These are phyloP conservation scores for Saturnispora ahearnii DNA, from an alignment of 805 yeast genomes.

Conservation along the genomic window DNA sequence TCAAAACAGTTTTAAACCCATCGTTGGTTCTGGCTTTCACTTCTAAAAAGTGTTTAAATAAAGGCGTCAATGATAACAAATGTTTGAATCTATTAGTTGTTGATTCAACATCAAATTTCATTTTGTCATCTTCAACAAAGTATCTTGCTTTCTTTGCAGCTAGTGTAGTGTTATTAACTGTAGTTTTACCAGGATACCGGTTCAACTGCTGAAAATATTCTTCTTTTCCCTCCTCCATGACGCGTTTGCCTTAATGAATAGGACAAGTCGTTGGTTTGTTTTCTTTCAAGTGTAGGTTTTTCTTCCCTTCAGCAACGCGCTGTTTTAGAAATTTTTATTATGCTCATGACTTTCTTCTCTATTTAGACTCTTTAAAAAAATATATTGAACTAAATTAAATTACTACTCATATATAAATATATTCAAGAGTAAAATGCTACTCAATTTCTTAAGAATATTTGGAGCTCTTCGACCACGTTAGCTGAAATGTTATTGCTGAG, in stretches of 20 bases:
- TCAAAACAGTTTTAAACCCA: constrained; percentile 43
- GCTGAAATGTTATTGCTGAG: constrained; percentile 27
- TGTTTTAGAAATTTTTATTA: background rate
- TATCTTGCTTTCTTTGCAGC: constrained; percentile 9
- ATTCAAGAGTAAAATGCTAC: background rate
- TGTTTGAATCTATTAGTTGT: constrained; percentile 62
- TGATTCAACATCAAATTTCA: constrained; percentile 41
- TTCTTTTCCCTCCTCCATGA: background rate
- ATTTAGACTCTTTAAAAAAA: no score
- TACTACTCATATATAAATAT: background rate
- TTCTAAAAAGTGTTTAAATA: constrained; percentile 61
- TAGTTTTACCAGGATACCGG: background rate
- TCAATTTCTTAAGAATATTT: constrained; percentile 13
- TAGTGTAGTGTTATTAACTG: background rate
- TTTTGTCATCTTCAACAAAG: constrained; percentile 27
- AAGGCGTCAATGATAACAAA: constrained; percentile 52
- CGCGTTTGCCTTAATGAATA: background rate
- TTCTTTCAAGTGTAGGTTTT: background rate
- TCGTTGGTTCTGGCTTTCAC: constrained; percentile 56
- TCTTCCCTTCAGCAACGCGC: background rate
- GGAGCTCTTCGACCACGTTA: constrained; percentile 27
- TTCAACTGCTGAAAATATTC: background rate
- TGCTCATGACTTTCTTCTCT: background rate
- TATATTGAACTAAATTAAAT: background rate
- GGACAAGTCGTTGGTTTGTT: background rate